Conservation (phyloP, 768 basidiomycete species). For the Clitopilus passeckerianus region DNA sequence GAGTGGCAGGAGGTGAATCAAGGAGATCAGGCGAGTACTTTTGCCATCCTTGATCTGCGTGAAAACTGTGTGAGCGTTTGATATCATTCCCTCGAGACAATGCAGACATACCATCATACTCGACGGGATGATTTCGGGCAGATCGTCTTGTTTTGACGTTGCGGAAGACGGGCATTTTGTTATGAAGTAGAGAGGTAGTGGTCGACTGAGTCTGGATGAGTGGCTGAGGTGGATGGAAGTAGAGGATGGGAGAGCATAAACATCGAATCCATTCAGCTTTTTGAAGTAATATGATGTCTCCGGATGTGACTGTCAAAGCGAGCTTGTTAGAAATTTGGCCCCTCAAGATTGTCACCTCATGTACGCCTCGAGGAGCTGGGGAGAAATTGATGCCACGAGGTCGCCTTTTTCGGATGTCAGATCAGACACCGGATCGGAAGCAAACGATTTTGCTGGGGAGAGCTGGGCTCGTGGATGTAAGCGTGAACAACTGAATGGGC, state of each 20-base stretch:
- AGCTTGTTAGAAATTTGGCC: constrained; percentile 7
- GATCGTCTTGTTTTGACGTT: constrained; percentile 17
- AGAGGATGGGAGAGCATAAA: not conserved
- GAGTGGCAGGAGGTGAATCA: not conserved
- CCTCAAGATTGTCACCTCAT: constrained; percentile 2
- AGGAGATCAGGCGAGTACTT: not conserved
- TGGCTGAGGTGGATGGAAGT: not conserved
- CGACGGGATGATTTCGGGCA: constrained; percentile 16
- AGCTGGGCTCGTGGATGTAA: not conserved
- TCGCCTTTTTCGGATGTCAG: not conserved
- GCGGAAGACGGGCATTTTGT: constrained; percentile 23
- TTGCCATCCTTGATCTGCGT: constrained; percentile 18
- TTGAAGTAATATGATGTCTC: constrained; percentile 10
- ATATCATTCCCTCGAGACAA: not conserved
- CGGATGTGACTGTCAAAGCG: not conserved
- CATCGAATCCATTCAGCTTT: constrained; percentile 12
- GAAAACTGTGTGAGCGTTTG: not conserved
- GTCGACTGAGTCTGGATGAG: not conserved
- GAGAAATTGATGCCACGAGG: not conserved
- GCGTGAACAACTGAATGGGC: not conserved
- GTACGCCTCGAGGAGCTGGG: not conserved
- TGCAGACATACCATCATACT: constrained; percentile 18
- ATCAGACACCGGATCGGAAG: not conserved
- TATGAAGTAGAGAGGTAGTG: constrained; percentile 1
- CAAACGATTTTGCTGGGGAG: not conserved